Evolutionary conservation across 805 yeast species (phyloP), one percentile per base, ranked within the genome.

Genomic region (Metschnikowia baotianmanensis): DNA sequence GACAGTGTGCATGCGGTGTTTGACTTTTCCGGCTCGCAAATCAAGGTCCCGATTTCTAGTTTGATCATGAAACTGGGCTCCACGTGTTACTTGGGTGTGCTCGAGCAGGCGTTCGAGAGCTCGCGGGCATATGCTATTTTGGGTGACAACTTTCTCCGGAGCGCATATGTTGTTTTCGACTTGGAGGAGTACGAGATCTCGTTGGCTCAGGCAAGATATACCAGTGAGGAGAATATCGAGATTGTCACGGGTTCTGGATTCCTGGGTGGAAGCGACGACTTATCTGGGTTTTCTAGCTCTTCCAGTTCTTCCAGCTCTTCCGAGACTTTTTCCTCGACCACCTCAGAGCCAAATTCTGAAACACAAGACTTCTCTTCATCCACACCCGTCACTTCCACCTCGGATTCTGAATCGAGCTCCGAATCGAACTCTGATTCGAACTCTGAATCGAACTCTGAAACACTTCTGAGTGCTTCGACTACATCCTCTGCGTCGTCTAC

Each of bases 81-180:
- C 18, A 30, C 20, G 26, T 65, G 71, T 46, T 47, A 44, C 31
- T 55, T 65, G 44, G 63, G 64, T 4, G 43, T 63, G 15, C 5
- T 17, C 24, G 30, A 29, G 20, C 24, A 18, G 12, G 23, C 30
- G 24, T 8, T 22, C 10, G 10, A 8, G 24, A 22, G 10, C 10
- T 7, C 24, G 10, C 7, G 10, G 10, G 24, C 6, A 6, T 13
- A 6, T 16, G 90, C 89, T 11, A 86, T 81, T 53, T 69, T 73
- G 16, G 18, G 24, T 8, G 24, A 22, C 10, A 22, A 10, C 24
- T 22, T 22, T 22, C 24, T 22, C 24, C 24, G 10, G 19, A 40
- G 87, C 42, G 80, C 81, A 2, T 83, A 81, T 56, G 71, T 78
- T 20, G 85, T 80, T n/a, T 80, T 73, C 58, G 84, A 83, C 58